Base-by-base conservation (phyloP, 2,329 filamentous ascomycete species). In the Grosmannia huntii region DNA sequence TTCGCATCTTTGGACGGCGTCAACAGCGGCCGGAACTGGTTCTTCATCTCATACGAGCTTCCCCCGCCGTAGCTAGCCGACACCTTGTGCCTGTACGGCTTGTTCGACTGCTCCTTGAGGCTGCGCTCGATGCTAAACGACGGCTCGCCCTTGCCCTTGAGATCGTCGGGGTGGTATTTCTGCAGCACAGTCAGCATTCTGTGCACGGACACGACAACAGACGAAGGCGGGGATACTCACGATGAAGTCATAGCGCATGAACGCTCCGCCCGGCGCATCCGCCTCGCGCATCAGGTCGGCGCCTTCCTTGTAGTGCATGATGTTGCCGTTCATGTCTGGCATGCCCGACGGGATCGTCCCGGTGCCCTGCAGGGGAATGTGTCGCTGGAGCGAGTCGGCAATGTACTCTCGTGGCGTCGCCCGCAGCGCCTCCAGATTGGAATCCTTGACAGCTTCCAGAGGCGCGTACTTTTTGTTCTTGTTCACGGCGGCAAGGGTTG, bases 301-400 rank as follows among this genome's bases (percentile, higher is more conserved):
- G n/a, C 90, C 90, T 66, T 96, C 90, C 65, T 89, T 76, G 66
- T 96, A 96, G 31, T 84, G 64, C 76, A 95, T 89, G 12, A 79
- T 73, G 57, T 83, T 78, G 3, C 91, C 91, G 58, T 81, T 77
- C 21, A 79, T 72, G 68, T 95, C 90, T 1, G 72, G 71, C 64
- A 79, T 72, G 25, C 91, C 90, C 0, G 87, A 83, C 1, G 91
- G 88, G n/a, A 94, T 80, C 21, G 75, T 75, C 1, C 90, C 87
- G 0, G 85, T 86, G 3, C 90, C 91, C 66, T 95, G 88, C 0
- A 96, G 75, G 0, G 92, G 92, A 16, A 87, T 81, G 66, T 94
- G 88, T 62, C 77, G 82, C 36, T 77, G 70, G 1, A 96, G 70
- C 25, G 86, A 83, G 70, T 96, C 90, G 59, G 80, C 71, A 56